Base-by-base conservation (phyloP, 192 early-diverging fungal species). In the Tieghemiomyces parasiticus region DNA sequence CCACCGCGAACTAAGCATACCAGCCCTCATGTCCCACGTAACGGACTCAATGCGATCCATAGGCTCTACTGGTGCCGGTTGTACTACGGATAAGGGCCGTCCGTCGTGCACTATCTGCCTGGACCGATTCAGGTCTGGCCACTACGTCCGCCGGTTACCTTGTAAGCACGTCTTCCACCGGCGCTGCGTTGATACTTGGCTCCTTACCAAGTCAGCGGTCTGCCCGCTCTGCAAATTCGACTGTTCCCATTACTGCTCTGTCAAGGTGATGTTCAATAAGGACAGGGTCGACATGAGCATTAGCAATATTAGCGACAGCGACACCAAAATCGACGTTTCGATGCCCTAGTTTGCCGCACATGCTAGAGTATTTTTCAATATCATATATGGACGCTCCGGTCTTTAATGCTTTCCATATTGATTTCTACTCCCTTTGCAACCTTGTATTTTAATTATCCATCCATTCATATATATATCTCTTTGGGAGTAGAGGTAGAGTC, bases 141-240 rank as follows among this genome's bases (percentile, higher is more conserved):
- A 56, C 20, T 26, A 38, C 12, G 54, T 32, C 16, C 54, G 54
- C 54, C 25, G 33, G 35, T 24, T 56, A 14, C 54, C 54, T 9
- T 56, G 54, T 24, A 32, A 34, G 16, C 77, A 78, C 74, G 70
- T 70, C 60, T 78, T 74, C 63, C 77, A 78, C 55, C 67, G 66
- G 12, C 69, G 69, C 38, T 78, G 77, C 62, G 71, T 78, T 32
- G 77, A 78, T 35, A 67, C 66, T 2, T 78, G 77, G 77, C 64
- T 78, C 22, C 69, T 70, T 0, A 58, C 69, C 53, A 71, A 73
- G 44, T 71, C 67, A 0, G 73, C 69, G 14, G 56, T 78, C 25
- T 78, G 77, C 46, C 77, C 77, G 3, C 52, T 75, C 32, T 78
- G 77, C 66, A 72, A 75, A 46, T 70, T 65, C 35, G 74, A 78